phyloP scores from a whole-genome alignment of 345 rosid genomes.

The Heritiera fomes region DNA sequence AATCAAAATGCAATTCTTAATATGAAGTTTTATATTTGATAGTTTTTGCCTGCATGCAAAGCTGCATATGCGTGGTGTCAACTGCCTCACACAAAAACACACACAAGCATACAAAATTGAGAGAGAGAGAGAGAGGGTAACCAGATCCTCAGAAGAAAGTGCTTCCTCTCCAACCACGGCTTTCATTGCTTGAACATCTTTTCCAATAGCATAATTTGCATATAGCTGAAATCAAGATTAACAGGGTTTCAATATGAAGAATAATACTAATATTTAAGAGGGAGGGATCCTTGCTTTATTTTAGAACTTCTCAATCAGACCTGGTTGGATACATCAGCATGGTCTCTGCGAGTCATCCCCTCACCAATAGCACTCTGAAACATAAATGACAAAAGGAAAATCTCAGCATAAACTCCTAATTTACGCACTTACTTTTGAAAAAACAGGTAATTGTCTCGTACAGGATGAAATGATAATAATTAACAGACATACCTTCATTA shows the following conservation, averaged over 20 bases:
- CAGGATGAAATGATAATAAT: not conserved
- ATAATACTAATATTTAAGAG: constrained; percentile 7
- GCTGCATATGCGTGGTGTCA: not conserved
- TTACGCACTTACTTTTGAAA: not conserved
- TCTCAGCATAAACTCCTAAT: constrained; percentile 3
- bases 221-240: constrained; percentile 58
- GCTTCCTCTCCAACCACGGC: constrained; percentile 99
- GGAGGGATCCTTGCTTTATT: not conserved
- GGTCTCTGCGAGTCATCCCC: constrained; percentile 96
- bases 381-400: not conserved
- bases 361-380: constrained; percentile 95
- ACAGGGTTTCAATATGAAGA: constrained; percentile 11
- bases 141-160: constrained; percentile 98
- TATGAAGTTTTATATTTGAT: not conserved
- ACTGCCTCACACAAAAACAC: not conserved
- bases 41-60: not conserved
- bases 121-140: constrained; percentile 31
- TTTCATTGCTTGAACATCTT: constrained; percentile 99
- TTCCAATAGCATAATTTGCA: constrained; percentile 96
- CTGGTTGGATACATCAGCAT: constrained; percentile 96
- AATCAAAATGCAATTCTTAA: constrained; percentile 16
- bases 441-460: not conserved
- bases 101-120: not conserved
- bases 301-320: constrained; percentile 33
- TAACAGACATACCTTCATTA: constrained; percentile 75